These are phyloP conservation scores for Melanomma pulvis-pyrius DNA, from an alignment of 495 filamentous ascomycete species.

Conservation along the genomic window DNA sequence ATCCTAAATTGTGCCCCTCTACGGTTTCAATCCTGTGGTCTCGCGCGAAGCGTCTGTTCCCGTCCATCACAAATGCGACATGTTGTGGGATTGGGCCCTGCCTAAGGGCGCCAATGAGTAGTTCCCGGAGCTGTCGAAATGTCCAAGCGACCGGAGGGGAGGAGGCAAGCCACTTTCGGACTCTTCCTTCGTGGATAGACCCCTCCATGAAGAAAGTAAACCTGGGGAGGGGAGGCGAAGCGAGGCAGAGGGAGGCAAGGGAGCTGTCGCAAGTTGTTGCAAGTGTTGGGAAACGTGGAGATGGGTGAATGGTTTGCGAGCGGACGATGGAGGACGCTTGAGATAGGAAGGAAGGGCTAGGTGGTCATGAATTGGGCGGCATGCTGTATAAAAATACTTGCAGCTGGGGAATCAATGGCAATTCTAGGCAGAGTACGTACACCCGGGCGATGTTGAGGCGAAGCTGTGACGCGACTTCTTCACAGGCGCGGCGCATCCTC, in stretches of 20 bases:
- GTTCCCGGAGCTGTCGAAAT: slow-evolving; percentile 68
- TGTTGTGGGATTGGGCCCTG: slow-evolving; percentile 92
- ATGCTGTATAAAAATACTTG: slow-evolving; percentile 23
- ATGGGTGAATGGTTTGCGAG: background rate
- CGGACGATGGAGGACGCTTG: background rate
- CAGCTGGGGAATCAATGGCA: slow-evolving; percentile 12
- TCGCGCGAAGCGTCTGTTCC: slow-evolving; percentile 88
- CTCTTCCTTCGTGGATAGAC: slow-evolving; percentile 63
- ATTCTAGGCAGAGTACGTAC: slow-evolving; percentile 15
- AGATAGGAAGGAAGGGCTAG: background rate
- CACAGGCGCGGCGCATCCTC: background rate
- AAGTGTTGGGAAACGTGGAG: background rate
- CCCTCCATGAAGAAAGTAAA: slow-evolving; percentile 22
- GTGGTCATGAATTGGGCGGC: slow-evolving; percentile 15
- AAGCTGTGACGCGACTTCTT: slow-evolving; percentile 26
- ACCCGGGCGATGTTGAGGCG: slow-evolving; percentile 22
- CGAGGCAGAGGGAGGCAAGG: background rate
- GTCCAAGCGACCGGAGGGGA: slow-evolving; percentile 89
- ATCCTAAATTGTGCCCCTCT: slow-evolving; percentile 95
- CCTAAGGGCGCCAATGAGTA: slow-evolving; percentile 82
- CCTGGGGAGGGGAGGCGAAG: background rate
- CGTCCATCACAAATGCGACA: slow-evolving; percentile 98
- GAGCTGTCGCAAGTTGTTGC: background rate
- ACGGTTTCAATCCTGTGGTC: slow-evolving; percentile 92
- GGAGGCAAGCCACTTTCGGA: slow-evolving; percentile 84